A percentile compares a stretch with the other conserved stretches of the same genome.
phyloP scores from a whole-genome alignment of 2,329 filamentous ascomycete genomes.

The Remersonia thermophila region DNA sequence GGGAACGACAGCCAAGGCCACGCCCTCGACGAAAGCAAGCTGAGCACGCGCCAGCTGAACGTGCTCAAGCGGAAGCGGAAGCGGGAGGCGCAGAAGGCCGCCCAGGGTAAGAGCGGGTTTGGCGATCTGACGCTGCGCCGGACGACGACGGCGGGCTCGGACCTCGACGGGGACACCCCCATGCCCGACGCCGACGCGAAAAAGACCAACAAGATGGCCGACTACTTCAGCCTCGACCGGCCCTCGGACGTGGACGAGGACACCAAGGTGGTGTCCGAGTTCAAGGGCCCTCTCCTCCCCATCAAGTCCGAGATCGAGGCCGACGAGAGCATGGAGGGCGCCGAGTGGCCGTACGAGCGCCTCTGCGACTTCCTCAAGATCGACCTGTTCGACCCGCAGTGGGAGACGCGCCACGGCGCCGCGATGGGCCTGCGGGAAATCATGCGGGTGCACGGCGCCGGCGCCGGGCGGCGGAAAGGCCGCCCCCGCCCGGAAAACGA shows the following conservation, averaged over 20 bases:
- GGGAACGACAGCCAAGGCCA: conserved; percentile 27
- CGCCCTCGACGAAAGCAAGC: conserved; percentile 49
- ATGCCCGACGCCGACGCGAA: conserved; percentile 38
- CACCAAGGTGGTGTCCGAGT: conserved; percentile 84
- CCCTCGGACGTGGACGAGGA: conserved; percentile 72
- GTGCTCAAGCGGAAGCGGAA: conserved; percentile 91
- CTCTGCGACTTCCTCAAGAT: conserved; percentile 89
- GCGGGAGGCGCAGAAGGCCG: conserved; percentile 74
- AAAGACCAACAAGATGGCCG: conserved; percentile 53
- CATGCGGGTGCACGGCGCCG: conserved; percentile 77
- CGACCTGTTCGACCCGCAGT: conserved; percentile 83
- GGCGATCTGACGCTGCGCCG: conserved; percentile 70
- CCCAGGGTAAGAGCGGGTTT: conserved; percentile 72
- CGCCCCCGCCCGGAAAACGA: conserved; percentile 67
- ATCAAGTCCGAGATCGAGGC: conserved; percentile 79
- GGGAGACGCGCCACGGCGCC: conserved; percentile 93
- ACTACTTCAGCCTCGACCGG: conserved; percentile 86
- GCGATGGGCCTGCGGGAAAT: conserved; percentile 91
- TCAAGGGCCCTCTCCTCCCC: conserved; percentile 69
- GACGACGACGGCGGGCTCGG: conserved; percentile 47
- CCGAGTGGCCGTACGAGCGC: conserved; percentile 87
- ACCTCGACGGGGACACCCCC: conserved; percentile 50
- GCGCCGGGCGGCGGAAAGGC: conserved; percentile 65
- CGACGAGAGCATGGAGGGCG: conserved; percentile 63
- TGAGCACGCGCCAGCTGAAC: conserved; percentile 91